These are phyloP conservation scores for Vaccinium myrtillus DNA, from an alignment of 148 eudicot genomes.

Conservation along the genomic window DNA sequence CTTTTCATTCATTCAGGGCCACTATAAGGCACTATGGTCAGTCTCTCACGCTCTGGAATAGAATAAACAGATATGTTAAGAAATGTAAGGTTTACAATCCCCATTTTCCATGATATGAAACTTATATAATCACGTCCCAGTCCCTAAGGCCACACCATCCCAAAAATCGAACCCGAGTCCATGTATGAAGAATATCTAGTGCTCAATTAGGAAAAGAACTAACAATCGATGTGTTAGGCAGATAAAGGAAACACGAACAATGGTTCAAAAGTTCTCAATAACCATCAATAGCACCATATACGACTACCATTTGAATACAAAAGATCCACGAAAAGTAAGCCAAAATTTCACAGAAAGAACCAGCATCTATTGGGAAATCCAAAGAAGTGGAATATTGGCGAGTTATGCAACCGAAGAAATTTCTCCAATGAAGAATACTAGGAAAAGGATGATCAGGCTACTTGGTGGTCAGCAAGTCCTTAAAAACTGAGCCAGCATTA, in stretches of 20 bases:
- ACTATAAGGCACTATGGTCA: background rate
- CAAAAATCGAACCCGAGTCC: background rate
- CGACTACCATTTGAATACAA: background rate
- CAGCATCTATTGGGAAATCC: background rate
- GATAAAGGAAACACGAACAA: background rate
- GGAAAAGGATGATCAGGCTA: background rate
- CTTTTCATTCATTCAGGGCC: too few species aligned
- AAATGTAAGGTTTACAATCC: too few species aligned
- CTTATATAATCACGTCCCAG: background rate
- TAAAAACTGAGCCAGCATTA: background rate
- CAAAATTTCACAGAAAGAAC: background rate
- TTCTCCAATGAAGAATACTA: background rate
- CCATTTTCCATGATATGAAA: background rate
- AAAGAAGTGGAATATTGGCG: background rate
- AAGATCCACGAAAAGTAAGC: background rate
- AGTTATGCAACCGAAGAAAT: background rate
- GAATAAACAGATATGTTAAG: too few species aligned
- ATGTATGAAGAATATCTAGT: background rate
- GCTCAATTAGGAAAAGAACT: background rate
- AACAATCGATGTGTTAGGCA: background rate
- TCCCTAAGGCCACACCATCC: background rate
- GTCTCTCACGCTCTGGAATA: background rate
- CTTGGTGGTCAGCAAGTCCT: background rate
- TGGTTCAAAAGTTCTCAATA: background rate
- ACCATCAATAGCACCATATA: background rate